Conservation (phyloP, 164 flowering plant species). For the Tetracentron sinense region DNA sequence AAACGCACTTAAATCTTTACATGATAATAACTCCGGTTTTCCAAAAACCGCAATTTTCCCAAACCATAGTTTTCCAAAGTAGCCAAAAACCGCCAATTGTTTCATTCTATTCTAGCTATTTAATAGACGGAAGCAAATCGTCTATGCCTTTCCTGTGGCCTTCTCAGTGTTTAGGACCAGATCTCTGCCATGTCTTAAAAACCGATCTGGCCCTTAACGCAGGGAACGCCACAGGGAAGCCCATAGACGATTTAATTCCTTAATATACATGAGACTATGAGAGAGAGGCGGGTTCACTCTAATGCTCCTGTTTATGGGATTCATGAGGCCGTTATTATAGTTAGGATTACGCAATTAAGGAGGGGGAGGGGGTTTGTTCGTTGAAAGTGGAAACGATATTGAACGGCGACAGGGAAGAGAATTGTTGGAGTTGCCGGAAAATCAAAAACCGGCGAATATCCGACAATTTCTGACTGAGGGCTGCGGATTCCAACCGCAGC, state of each 20-base stretch:
- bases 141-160: too few species aligned
- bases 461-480: slow-evolving; percentile 41
- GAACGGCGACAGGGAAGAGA: slow-evolving; percentile 36
- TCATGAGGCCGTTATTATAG: slow-evolving; percentile 9
- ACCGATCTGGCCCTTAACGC: too few species aligned
- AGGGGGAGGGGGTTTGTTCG: slow-evolving; percentile 25
- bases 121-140: not conserved
- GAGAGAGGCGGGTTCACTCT: slow-evolving; percentile 4
- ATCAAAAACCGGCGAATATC: slow-evolving; percentile 41
- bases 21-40: slow-evolving; percentile 10
- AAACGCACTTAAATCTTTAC: slow-evolving; percentile 16
- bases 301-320: not conserved
- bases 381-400: slow-evolving; percentile 17
- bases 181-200: too few species aligned
- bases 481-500: slow-evolving; percentile 41
- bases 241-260: too few species aligned
- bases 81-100: slow-evolving; percentile 6
- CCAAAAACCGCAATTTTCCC: slow-evolving; percentile 17
- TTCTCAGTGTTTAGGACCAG: too few species aligned
- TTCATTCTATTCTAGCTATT: not conserved
- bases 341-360: slow-evolving; percentile 31
- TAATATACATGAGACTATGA: slow-evolving; percentile 6
- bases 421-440: slow-evolving; percentile 40
- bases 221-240: too few species aligned
- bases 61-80: slow-evolving; percentile 11